These are phyloP conservation scores for Umbellularia californica DNA, from an alignment of 164 flowering plant genomes.

Conservation along the genomic window DNA sequence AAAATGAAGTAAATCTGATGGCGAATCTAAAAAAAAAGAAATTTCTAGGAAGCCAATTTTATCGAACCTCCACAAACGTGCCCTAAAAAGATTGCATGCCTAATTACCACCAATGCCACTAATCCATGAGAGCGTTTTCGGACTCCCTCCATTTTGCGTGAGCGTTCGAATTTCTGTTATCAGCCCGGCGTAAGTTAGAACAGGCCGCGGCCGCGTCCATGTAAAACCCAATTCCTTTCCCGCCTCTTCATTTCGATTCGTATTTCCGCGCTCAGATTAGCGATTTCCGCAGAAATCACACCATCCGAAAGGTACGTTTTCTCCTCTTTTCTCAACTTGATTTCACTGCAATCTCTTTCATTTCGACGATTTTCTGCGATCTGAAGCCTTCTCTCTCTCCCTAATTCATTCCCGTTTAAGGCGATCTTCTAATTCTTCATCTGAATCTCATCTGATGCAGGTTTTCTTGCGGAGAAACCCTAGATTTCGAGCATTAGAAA, in stretches of 20 bases:
- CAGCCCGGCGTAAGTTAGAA: background rate
- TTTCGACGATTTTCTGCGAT: background rate
- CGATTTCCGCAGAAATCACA: background rate
- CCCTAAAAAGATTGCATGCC: too few species aligned
- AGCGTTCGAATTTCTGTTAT: too few species aligned
- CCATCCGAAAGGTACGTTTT: background rate
- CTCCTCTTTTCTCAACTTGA: background rate
- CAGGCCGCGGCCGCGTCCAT: background rate
- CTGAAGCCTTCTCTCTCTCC: background rate
- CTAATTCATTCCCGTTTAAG: background rate
- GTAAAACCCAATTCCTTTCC: background rate
- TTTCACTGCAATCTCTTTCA: background rate
- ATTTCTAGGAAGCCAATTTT: too few species aligned
- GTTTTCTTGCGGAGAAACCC: background rate
- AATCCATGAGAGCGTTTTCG: too few species aligned
- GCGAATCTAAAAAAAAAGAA: too few species aligned
- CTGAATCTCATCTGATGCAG: background rate
- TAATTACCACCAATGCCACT: too few species aligned
- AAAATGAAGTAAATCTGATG: too few species aligned
- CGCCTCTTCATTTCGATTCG: background rate
- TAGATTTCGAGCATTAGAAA: background rate
- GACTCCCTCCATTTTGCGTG: too few species aligned
- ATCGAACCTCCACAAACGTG: too few species aligned
- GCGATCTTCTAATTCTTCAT: background rate
- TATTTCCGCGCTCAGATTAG: too few species aligned